A percentile compares a stretch with the other conserved stretches of the same genome.
Conservation (phyloP, 2,329 filamentous ascomycete species). For the Corynespora cassiicola region DNA sequence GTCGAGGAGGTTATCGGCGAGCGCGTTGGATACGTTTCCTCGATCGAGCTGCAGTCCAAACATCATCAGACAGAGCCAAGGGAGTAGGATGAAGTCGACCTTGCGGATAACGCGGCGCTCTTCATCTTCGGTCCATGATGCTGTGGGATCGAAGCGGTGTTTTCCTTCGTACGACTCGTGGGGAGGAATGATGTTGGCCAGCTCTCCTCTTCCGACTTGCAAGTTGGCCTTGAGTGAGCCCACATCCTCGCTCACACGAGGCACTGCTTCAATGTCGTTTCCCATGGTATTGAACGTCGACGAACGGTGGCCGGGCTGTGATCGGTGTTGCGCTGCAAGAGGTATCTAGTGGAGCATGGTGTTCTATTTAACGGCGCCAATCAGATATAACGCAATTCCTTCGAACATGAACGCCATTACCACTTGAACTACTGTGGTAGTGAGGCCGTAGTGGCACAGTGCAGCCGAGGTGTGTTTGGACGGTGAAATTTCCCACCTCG, state of each 20-base stretch:
- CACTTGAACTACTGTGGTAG: slow-evolving; percentile 21
- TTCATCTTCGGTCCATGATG: slow-evolving; percentile 62
- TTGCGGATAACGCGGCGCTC: slow-evolving; percentile 62
- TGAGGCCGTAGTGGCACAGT: slow-evolving; percentile 9
- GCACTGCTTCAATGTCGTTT: slow-evolving; percentile 31
- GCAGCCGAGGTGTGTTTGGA: slow-evolving; percentile 9
- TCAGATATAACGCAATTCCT: slow-evolving; percentile 29
- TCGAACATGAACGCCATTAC: slow-evolving; percentile 16
- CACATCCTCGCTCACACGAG: slow-evolving; percentile 29
- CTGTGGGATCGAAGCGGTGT: slow-evolving; percentile 63
- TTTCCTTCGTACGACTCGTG: slow-evolving; percentile 63
- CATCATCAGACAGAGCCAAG: slow-evolving; percentile 47
- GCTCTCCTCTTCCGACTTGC: slow-evolving; percentile 34
- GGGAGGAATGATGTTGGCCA: slow-evolving; percentile 43
- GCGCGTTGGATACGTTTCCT: slow-evolving; percentile 48
- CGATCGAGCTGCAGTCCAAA: slow-evolving; percentile 58
- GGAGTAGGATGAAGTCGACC: slow-evolving; percentile 43
- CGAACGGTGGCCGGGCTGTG: neutral
- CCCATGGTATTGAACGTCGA: slow-evolving; percentile 17
- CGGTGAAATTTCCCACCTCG: slow-evolving; percentile 1
- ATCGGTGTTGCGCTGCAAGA: neutral
- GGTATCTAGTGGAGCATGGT: neutral
- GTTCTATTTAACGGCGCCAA: slow-evolving; percentile 7
- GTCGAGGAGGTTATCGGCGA: slow-evolving; percentile 36
- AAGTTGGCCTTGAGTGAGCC: slow-evolving; percentile 28